Base-by-base conservation (phyloP, 2,329 filamentous ascomycete species). In the Phaeomoniella chlamydospora region DNA sequence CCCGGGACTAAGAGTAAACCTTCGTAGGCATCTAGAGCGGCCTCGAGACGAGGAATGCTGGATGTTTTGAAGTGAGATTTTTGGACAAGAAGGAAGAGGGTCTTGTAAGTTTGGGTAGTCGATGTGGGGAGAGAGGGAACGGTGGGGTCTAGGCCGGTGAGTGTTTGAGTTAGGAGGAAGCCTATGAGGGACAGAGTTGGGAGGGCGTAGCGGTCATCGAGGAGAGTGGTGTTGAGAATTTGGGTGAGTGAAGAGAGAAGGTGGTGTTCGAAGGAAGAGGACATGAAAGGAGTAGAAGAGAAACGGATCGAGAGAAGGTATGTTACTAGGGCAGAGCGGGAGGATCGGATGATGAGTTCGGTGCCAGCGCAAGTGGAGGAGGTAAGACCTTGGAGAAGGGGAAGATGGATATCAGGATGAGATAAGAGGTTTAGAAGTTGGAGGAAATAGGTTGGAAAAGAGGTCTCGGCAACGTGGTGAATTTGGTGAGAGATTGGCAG, bases 11-110 rank as follows among this genome's bases (percentile, higher is more conserved):
- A 29, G 12, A 47, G 15, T 19, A 36, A 26, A 6, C 22, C 37
- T 16, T 42, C 72, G 56, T 94, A 96, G 10, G 90, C 71, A 48
- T 78, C 80, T 41, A 92, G 63, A 15, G 82, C 84, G 1, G 84
- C 80, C 51, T 84, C 73, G 1, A 96, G 67, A 54, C 90, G 88
- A 35, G 77, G 72, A 31, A 94, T 72, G 52, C 84, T 90, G 14
- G 79, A 75, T 1, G 80, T 81, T 58, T 87, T 88, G 62, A 81
- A 87, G 43, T 87, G 81, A 1, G 81, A 71, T 55, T 79, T 85
- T 49, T 92, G 84, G 3, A 80, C 72, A 22, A 75, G 64, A 4
- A 76, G 63, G 40, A 86, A 84, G 3, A 94, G 58, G 4, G 56
- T 65, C 41, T 73, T 72, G 51, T 18, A n/a, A 13, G 29, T n/a